Conservation (phyloP, 106 monocot genomes). For the Iris macrosiphon region DNA sequence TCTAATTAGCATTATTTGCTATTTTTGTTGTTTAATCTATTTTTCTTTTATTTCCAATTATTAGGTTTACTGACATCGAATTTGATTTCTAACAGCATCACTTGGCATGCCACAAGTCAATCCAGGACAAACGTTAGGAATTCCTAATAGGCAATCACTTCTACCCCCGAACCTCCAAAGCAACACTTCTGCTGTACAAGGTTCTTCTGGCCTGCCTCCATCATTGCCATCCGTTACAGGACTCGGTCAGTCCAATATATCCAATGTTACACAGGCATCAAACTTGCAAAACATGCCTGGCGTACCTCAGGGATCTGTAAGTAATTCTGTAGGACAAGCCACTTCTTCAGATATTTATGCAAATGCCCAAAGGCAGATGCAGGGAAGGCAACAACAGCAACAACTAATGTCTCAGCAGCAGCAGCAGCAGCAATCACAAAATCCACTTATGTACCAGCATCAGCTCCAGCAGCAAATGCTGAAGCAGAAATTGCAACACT, state of each 20-base stretch:
- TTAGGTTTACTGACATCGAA: background rate
- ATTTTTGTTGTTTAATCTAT: too few species aligned
- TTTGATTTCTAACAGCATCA: conserved; percentile 23
- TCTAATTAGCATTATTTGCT: too few species aligned
- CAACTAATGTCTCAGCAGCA: conserved; percentile 28
- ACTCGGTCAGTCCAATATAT: conserved; percentile 42
- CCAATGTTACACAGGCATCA: conserved; percentile 35
- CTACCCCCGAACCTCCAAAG: conserved; percentile 50
- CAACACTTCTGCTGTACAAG: conserved; percentile 36
- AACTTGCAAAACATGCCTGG: conserved; percentile 51
- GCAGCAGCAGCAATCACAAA: conserved; percentile 42
- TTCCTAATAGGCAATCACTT: conserved; percentile 31
- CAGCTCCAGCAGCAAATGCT: conserved; percentile 35
- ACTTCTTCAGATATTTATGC: conserved; percentile 45
- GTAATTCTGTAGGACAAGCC: conserved; percentile 32
- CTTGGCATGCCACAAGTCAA: conserved; percentile 46
- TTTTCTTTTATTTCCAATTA: background rate
- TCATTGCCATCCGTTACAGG: conserved; percentile 40
- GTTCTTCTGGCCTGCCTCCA: conserved; percentile 30
- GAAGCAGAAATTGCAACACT: conserved; percentile 46
- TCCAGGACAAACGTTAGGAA: conserved; percentile 31
- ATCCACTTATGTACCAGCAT: conserved; percentile 42
- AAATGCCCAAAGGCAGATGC: conserved; percentile 56
- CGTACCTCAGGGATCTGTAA: conserved; percentile 33
- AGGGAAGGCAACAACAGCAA: conserved; percentile 50